Conservation (phyloP, 768 basidiomycete species). For the Inosperma sp. region DNA sequence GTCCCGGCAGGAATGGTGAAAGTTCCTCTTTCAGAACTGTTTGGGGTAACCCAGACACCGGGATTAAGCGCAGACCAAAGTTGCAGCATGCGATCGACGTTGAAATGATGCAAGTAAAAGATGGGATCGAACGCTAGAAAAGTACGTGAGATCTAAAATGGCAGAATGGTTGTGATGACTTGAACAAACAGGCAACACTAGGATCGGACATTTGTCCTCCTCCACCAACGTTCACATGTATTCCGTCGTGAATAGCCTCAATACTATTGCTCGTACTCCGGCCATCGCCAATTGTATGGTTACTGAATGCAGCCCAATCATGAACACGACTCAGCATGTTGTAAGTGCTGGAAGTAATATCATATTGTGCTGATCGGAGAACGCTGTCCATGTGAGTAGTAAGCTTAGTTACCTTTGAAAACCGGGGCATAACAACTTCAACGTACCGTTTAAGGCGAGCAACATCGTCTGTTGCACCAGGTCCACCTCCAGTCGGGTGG, state of each 20-base stretch:
- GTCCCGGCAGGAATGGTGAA: conserved; percentile 29
- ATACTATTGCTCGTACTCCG: conserved; percentile 42
- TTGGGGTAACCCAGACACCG: conserved; percentile 7
- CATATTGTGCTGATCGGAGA: conserved; percentile 19
- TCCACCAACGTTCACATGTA: conserved; percentile 42
- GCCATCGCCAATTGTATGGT: conserved; percentile 36
- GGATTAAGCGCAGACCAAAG: conserved; percentile 47
- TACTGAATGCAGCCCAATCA: conserved; percentile 45
- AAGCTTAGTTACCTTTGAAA: not conserved
- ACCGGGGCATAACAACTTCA: not conserved
- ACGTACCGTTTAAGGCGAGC: conserved; percentile 23
- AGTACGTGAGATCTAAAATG: not conserved
- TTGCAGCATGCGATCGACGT: conserved; percentile 50
- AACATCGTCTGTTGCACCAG: conserved; percentile 25
- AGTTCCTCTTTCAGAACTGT: conserved; percentile 28
- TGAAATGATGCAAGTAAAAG: conserved; percentile 51
- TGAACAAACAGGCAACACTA: conserved; percentile 35
- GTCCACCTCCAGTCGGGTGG: conserved; percentile 20
- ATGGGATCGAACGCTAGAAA: conserved; percentile 45
- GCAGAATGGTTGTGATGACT: not conserved
- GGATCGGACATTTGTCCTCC: conserved; percentile 41
- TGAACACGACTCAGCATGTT: conserved; percentile 35
- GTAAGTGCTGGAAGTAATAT: conserved; percentile 32
- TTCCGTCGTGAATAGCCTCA: conserved; percentile 45
- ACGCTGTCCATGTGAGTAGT: conserved; percentile 22